Base-by-base conservation (phyloP, 164 flowering plant species). In the Saururus chinensis region DNA sequence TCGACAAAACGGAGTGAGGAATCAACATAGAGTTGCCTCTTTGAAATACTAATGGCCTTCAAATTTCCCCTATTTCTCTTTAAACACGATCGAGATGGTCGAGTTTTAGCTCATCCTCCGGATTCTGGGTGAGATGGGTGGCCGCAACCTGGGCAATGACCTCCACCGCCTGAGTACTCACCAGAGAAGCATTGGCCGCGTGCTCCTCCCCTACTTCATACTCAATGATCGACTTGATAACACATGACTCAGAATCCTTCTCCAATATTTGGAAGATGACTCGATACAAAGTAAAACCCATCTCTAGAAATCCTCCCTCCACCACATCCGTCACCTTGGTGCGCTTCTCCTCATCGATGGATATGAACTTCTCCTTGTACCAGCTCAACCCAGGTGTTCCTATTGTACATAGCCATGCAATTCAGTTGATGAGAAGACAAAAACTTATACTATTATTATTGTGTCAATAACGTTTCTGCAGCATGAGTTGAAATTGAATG, bases 331-430 rank as follows among this genome's bases (percentile, higher is more conserved):
- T 22, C 10, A 26, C 17, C 0, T 74, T 77, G 35, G 69, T 30
- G 4, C 75, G 64, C 30, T 62, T 72, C 63, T 61, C 71, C 8
- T 74, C 57, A 24, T 77, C 80, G 9, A 77, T 60, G 63, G 53
- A 66, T 0, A 65, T 71, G 62, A 76, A 78, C 65, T 63, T 68
- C 69, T 80, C 81, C 53, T 71, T 75, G 64, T 62, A 57, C 26
- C 41, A 54, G 40, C 21, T 13, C 16, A 41, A 11, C 17, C 57
- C 57, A n/a, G 66, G 59, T n/a, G 59, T 41, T 6, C 66, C 66
- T 54, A 21, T 11, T 19, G 6, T 14, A 22, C n/a, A 53, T 10
- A 21, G 24, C 16, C 13, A 49, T 20, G 57, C 6, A 17, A 22
- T 14, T 22, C 14, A 20, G 11, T 6, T 5, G 25, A 6, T 54